A percentile compares a stretch with the other conserved stretches of the same genome.
These are phyloP conservation scores for Pseudozyma flocculosa DNA, from an alignment of 1,284 basidiomycete genomes.

Conservation along the genomic window DNA sequence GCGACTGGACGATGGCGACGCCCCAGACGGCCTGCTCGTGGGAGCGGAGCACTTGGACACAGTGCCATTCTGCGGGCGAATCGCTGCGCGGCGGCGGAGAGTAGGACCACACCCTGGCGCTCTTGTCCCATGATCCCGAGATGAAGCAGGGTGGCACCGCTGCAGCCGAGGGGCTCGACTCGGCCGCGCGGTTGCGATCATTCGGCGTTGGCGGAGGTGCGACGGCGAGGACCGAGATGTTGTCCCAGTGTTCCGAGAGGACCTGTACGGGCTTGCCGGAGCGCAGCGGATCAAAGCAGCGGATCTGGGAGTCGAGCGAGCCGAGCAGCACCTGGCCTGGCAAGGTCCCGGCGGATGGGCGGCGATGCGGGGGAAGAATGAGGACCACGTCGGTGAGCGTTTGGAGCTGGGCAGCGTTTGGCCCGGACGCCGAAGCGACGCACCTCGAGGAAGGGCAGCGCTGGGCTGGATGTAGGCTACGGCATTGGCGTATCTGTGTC, in stretches of 20 bases:
- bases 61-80: slow-evolving; percentile 12
- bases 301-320: slow-evolving; percentile 30
- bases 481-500: slow-evolving; percentile 20
- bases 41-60: slow-evolving; percentile 15
- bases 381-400: too few species aligned
- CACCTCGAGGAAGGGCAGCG: background rate
- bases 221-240: slow-evolving; percentile 24
- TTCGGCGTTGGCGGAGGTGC: too few species aligned
- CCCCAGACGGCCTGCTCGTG: slow-evolving; percentile 42
- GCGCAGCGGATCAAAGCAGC: slow-evolving; percentile 29
- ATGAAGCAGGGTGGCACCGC: slow-evolving; percentile 10
- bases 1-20: slow-evolving; percentile 25
- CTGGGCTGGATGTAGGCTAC: slow-evolving; percentile 13
- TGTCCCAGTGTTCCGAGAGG: slow-evolving; percentile 37
- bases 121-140: slow-evolving; percentile 40
- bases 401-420: too few species aligned
- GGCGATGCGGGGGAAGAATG: too few species aligned
- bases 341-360: background rate
- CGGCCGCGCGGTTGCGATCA: too few species aligned
- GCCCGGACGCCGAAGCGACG: background rate
- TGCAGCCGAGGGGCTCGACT: background rate
- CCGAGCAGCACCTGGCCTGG: slow-evolving; percentile 25
- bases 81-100: background rate
- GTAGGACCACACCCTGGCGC: slow-evolving; percentile 20
- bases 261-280: slow-evolving; percentile 19